A percentile compares a stretch with the other conserved stretches of the same genome.
Conservation (phyloP, 2,329 filamentous ascomycete genomes). For the Rutstroemia sp. region DNA sequence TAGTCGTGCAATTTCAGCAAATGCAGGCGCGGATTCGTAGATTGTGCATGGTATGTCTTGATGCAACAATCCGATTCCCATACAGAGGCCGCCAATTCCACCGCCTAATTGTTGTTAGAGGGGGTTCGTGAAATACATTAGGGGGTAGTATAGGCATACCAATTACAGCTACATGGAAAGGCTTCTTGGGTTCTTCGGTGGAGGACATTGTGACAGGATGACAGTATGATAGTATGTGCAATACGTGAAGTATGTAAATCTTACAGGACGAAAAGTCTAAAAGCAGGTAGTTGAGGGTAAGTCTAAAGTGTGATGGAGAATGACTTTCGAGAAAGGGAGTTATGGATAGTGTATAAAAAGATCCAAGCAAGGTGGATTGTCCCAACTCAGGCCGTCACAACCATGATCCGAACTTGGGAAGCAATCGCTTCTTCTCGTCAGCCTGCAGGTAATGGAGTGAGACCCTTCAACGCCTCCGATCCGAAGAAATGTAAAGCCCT, state of each 20-base stretch:
- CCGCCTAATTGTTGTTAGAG: conserved; percentile 17
- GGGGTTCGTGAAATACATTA: neutral
- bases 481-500: too few species aligned
- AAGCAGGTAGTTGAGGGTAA: neutral
- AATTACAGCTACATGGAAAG: conserved; percentile 27
- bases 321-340: neutral
- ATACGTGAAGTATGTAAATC: neutral
- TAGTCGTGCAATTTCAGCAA: conserved; percentile 23
- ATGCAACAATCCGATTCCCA: conserved; percentile 26
- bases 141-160: conserved; percentile 10
- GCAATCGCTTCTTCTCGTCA: too few species aligned
- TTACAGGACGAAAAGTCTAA: neutral
- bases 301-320: neutral
- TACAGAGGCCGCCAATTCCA: conserved; percentile 26
- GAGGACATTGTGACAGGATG: conserved; percentile 11
- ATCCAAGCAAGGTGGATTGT: neutral
- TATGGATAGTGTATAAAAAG: neutral
- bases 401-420: too few species aligned
- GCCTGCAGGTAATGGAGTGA: too few species aligned
- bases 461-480: too few species aligned
- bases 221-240: neutral
- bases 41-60: conserved; percentile 25
- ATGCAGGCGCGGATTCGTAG: conserved; percentile 27
- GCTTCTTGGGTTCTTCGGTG: conserved; percentile 16
- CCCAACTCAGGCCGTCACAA: too few species aligned